Base-by-base conservation (phyloP, 225 moss, liverwort and hornwort genomes). In the Anthoceros angustus region DNA sequence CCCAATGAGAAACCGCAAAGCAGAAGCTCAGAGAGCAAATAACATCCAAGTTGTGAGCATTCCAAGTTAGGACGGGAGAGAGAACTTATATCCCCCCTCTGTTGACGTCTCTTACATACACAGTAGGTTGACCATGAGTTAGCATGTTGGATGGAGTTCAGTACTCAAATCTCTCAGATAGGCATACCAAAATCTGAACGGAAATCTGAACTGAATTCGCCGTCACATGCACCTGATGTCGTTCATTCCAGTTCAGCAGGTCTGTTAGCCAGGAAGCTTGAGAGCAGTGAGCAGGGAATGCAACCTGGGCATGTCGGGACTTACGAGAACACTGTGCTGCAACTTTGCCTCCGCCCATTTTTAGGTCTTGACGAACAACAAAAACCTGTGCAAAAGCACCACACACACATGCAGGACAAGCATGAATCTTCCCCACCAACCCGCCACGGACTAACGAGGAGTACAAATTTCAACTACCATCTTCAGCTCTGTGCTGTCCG, bases 301-400 rank as follows among this genome's bases (percentile, higher is more conserved):
- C 69, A 81, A 70, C 69, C 62, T 67, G 70, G 64, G 42, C 70
- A 41, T 42, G 12, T 66, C 18, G 71, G 12, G 67, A 70, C 90
- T 85, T 84, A 95, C 90, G 95, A 72, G 95, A 88, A 84, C 95
- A 98, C 76, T 98, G 95, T 65, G 95, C 88, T 39, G 95, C 95
- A 82, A 98, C 87, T 74, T 98, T 98, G 42, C 95, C 95, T 75
- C 78, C 79, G 71, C 89, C 88, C 95, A 98, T 98, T 75, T 79
- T 89, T 76, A 98, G 66, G 72, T 98, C 95, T 71, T 84, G 86
- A 32, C 92, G 85, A 24, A 98, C 95, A 42, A 98, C 87, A 72
- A 98, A 80, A 41, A 92, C 94, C 94, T 90, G 82, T 16, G 72
- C 72, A 66, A 61, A 42, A 25, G 61, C 60, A 23, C 12, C n/a